Conservation (phyloP, 768 basidiomycete species). For the Tylopilus rubrobrunneus region DNA sequence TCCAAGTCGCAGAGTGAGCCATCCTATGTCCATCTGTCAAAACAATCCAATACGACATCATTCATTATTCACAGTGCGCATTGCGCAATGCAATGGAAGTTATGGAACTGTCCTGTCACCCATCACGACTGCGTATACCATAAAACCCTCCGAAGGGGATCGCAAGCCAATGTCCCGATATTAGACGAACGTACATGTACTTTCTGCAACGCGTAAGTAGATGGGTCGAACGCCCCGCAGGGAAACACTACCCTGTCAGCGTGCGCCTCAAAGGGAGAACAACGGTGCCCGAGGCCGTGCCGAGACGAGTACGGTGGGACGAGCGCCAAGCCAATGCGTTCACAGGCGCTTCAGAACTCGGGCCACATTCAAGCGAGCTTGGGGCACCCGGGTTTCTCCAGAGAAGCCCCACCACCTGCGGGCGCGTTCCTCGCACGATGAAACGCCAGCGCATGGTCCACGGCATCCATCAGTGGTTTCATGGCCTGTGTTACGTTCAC, state of each 20-base stretch:
- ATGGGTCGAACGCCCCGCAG: no score
- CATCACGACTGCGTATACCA: not conserved
- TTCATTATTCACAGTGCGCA: not conserved
- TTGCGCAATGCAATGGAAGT: not conserved
- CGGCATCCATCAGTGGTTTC: conserved; percentile 70
- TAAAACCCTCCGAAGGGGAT: not conserved
- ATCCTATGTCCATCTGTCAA: no score
- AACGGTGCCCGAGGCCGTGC: not conserved
- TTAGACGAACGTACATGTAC: not conserved
- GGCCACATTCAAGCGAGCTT: conserved; percentile 9
- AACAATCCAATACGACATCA: not conserved
- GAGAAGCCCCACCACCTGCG: conserved; percentile 5
- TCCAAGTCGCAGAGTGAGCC: no score
- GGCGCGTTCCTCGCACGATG: conserved; percentile 38
- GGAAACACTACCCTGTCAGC: not conserved
- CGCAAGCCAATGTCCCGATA: not conserved
- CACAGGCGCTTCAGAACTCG: not conserved
- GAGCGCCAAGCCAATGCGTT: not conserved
- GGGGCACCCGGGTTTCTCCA: conserved; percentile 2
- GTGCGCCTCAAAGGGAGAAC: not conserved
- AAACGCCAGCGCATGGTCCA: conserved; percentile 67
- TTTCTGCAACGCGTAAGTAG: not conserved
- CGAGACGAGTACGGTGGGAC: not conserved
- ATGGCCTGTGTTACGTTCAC: conserved; percentile 49
- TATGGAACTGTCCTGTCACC: not conserved